Evolutionary conservation across 805 yeast species (phyloP), one percentile per base, ranked within the genome.

Genomic region (Blastobotrys attinorum): DNA sequence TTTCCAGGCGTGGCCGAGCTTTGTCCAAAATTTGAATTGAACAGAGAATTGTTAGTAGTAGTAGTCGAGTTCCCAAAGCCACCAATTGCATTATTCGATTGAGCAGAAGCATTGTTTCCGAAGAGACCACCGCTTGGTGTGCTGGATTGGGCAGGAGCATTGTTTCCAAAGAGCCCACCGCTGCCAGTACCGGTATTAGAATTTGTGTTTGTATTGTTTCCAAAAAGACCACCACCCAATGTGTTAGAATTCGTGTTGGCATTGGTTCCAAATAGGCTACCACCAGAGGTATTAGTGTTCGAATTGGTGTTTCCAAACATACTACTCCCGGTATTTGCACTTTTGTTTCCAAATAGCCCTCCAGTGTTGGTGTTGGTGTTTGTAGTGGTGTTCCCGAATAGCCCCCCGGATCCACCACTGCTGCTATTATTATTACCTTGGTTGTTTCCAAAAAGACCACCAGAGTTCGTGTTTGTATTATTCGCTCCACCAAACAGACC

Each of bases 71-170:
- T 48, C 40, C 56, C 55, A 40, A 53, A 54, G 10, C 50, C 39
- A 4, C 57, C 55, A 11, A 60, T 57, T 15, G 45, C 31, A 20
- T 46, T 31, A 17, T 43, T 31, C 3, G 48, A 20, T 15, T 15
- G 13, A 17, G 41, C 16, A 15, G 45, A 37, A 6, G 39, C 6
- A 18, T 40, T 45, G 8, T 35, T 27, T 16, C 60, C 63, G 48
- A 58, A 57, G 6, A 57, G 47, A 8, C 64, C 62, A n/a, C 64
- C 60, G 20, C 55, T 39, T n/a, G 47, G 27, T 21, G 8, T n/a
- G 10, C 25, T 18, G 6, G 39, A 15, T n/a, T n/a, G n/a, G n/a
- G n/a, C n/a, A n/a, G n/a, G n/a, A n/a, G 27, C 21, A 21, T 37
- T 39, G 2, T 49, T 21, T 41, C 56, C 55, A 41, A 53, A 54